Conservation (phyloP, 805 yeast genomes). For the Starmerella sp. region DNA sequence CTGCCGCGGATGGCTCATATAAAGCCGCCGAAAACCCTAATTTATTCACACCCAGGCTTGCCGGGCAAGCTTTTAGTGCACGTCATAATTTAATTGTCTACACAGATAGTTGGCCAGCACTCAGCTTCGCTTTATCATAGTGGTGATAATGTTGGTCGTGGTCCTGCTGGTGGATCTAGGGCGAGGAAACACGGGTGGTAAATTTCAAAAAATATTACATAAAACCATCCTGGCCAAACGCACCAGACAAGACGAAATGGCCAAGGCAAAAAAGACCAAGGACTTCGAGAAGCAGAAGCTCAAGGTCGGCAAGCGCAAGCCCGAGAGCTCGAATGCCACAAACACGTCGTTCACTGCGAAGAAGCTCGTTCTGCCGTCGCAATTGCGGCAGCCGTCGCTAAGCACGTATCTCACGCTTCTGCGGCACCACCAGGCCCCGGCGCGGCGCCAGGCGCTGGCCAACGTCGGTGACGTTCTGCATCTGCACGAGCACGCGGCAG, state of each 20-base stretch:
- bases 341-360: conserved; percentile 76
- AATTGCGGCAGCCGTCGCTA: conserved; percentile 22
- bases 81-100: too few species aligned
- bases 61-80: too few species aligned
- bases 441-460: conserved; percentile 22
- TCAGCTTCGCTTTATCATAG: too few species aligned
- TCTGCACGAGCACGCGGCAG: conserved; percentile 13
- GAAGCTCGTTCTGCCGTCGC: conserved; percentile 40
- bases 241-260: too few species aligned
- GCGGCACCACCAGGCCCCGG: conserved; percentile 23
- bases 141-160: too few species aligned
- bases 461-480: conserved; percentile 14
- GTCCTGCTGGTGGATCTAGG: too few species aligned
- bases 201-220: not conserved
- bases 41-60: not conserved
- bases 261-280: conserved; percentile 44
- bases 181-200: too few species aligned
- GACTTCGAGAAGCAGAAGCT: conserved; percentile 70
- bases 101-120: too few species aligned
- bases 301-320: conserved; percentile 74
- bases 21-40: not conserved
- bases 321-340: conserved; percentile 63
- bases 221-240: not conserved
- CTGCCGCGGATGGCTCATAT: conserved; percentile 34
- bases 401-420: conserved; percentile 18